phyloP scores from a whole-genome alignment of 805 yeast genomes.

The Vanderwaltozyma yarrowii region DNA sequence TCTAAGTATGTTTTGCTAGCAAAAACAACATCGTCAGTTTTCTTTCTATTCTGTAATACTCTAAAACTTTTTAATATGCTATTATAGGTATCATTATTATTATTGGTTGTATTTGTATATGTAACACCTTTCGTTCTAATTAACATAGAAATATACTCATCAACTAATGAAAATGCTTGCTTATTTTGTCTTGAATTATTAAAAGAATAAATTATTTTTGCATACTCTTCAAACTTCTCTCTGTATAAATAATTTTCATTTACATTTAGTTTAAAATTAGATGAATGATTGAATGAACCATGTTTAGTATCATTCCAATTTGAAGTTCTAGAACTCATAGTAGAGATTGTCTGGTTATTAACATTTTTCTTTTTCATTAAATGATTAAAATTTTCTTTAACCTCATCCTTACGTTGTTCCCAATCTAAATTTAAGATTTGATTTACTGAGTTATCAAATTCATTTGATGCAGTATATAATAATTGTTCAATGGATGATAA shows the following conservation, averaged over 20 bases:
- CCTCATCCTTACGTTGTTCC: constrained; percentile 66
- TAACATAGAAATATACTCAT: constrained; percentile 43
- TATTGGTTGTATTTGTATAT: too few relatives aligned
- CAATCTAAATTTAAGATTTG: constrained; percentile 73
- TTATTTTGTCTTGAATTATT: constrained; percentile 54
- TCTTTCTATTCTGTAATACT: constrained; percentile 25
- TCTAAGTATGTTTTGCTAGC: constrained; percentile 59
- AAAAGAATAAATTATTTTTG: constrained; percentile 55
- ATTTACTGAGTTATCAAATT: constrained; percentile 70
- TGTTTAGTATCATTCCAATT: constrained; percentile 9
- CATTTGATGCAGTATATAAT: constrained; percentile 60
- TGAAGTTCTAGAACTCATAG: not conserved
- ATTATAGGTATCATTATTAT: constrained; percentile 52
- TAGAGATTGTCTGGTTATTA: not conserved
- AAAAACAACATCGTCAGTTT: constrained; percentile 31
- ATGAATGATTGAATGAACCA: constrained; percentile 10
- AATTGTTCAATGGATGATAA: constrained; percentile 76
- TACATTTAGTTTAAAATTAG: constrained; percentile 31
- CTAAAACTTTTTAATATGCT: constrained; percentile 64
- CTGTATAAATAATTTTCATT: constrained; percentile 33
- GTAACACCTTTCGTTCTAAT: too few relatives aligned
- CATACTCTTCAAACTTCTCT: constrained; percentile 62
- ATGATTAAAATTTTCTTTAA: constrained; percentile 62
- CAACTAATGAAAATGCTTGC: constrained; percentile 43
- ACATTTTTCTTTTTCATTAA: constrained; percentile 28